Base-by-base conservation (phyloP, 2,329 filamentous ascomycete species). In the Sporothrix mexicana region DNA sequence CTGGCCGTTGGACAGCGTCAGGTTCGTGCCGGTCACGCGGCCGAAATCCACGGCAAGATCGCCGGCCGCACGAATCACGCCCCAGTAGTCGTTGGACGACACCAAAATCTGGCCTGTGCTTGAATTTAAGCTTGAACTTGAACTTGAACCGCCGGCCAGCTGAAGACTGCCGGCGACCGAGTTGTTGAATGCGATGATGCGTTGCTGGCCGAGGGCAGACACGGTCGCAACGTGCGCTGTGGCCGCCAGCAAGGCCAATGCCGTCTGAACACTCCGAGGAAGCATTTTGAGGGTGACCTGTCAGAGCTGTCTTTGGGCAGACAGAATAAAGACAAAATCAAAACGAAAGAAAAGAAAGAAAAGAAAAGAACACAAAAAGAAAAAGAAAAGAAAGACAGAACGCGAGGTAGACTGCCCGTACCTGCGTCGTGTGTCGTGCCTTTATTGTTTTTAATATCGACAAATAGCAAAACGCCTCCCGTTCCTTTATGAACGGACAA, bases 1-100 rank as follows among this genome's bases (percentile, higher is more conserved):
- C 72, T 81, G 77, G 13, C 84, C 85, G 43, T 88, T 88, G 76
- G 86, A 86, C 3, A 89, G 81, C 0, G 88, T 88, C 73, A 90
- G 87, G 79, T 92, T 91, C 36, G 81, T 85, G 9, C 90, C 90
- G 0, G 90, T 92, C 4, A 93, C 90, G n/a, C 89, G 87, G 17
- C 90, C 90, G 81, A 93, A 92, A 79, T 93, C 91, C 3, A 84
- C 78, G 0, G 90, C 89, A 10, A 93, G 84, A 79, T 93, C 91
- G 53, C 89, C 84, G 0, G 90, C 91, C 5, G 89, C 90, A 36
- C 91, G 86, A 71, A 92, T 84, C 0, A 93, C 91, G 72, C 90
- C 91, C 81, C 88, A 90, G 83, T 88, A 91, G 74, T 93, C 91
- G 72, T 87, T 82, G 23, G 80, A 77, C 10, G 88, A 87, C n/a